These are phyloP conservation scores for Fusarium sulawesiense DNA, from an alignment of 2,329 filamentous ascomycete genomes.

Conservation along the genomic window DNA sequence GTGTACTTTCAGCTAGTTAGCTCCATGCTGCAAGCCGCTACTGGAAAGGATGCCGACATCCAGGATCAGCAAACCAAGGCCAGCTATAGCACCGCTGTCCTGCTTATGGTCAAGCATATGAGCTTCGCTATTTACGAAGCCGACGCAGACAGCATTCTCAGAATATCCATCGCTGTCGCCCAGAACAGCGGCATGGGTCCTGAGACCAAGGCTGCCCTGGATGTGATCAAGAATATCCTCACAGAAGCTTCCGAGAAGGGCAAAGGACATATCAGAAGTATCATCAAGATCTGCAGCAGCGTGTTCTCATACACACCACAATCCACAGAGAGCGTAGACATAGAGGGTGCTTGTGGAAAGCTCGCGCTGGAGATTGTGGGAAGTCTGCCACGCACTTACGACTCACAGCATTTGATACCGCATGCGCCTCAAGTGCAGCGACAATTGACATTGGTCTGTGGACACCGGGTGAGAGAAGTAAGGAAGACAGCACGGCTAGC, in stretches of 20 bases:
- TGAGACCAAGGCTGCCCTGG: constrained; percentile 61
- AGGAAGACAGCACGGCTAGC: constrained; percentile 62
- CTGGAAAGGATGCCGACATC: constrained; percentile 44
- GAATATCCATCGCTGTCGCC: constrained; percentile 61
- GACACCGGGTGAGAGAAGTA: constrained; percentile 65
- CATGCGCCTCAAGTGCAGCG: constrained; percentile 59
- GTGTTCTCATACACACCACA: constrained; percentile 51
- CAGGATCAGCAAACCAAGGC: constrained; percentile 47
- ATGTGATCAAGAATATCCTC: constrained; percentile 62
- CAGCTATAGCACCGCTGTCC: constrained; percentile 60
- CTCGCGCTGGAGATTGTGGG: constrained; percentile 61
- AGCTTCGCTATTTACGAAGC: constrained; percentile 63
- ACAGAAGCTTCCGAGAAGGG: constrained; percentile 58
- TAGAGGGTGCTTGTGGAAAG: constrained; percentile 56
- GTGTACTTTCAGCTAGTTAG: constrained; percentile 60
- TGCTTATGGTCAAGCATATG: constrained; percentile 63
- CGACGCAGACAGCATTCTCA: constrained; percentile 60
- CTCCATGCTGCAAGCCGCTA: constrained; percentile 59
- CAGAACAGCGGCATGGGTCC: constrained; percentile 55
- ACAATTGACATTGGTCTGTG: constrained; percentile 63
- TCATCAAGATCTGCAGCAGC: constrained; percentile 59
- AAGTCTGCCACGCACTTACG: constrained; percentile 61
- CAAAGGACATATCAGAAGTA: constrained; percentile 60
- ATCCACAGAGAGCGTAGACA: constrained; percentile 39
- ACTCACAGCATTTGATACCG: constrained; percentile 59